phyloP scores from a whole-genome alignment of 306 rosid genomes.

The Gillenia trifoliata region DNA sequence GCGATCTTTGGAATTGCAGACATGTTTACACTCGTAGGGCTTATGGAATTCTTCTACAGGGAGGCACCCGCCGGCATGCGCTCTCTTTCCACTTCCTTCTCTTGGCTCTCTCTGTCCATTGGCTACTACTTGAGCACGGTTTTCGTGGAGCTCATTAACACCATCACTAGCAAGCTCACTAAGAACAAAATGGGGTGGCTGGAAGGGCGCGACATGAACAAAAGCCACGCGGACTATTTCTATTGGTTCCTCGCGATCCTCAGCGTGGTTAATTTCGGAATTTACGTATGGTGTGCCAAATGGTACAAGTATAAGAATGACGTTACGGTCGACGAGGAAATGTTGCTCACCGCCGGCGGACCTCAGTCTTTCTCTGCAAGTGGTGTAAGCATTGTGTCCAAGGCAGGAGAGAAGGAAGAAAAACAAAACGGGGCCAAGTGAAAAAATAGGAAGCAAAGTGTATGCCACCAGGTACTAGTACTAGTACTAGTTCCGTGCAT shows the following conservation, averaged over 20 bases:
- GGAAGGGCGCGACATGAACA: slow-evolving; percentile 42
- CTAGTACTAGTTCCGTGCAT: background rate
- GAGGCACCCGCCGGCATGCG: slow-evolving; percentile 57
- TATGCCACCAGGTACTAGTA: background rate
- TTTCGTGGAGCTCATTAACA: slow-evolving; percentile 38
- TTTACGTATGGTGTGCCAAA: slow-evolving; percentile 41
- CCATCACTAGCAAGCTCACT: slow-evolving; percentile 20
- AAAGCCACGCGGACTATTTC: slow-evolving; percentile 31
- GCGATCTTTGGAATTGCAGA: slow-evolving; percentile 59
- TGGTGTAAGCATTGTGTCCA: slow-evolving; percentile 2
- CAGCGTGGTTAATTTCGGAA: slow-evolving; percentile 36
- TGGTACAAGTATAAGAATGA: slow-evolving; percentile 48
- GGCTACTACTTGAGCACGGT: slow-evolving; percentile 47
- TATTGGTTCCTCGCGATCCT: slow-evolving; percentile 51
- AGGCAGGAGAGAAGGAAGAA: background rate
- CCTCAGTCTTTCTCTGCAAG: background rate
- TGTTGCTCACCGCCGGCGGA: background rate
- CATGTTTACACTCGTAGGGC: slow-evolving; percentile 52
- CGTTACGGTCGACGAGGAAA: slow-evolving; percentile 2
- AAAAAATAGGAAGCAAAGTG: background rate
- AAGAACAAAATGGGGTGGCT: slow-evolving; percentile 48
- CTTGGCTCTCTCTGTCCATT: slow-evolving; percentile 45
- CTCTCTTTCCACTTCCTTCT: slow-evolving; percentile 46
- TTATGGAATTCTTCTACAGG: slow-evolving; percentile 51
- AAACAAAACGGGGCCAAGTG: background rate